Evolutionary conservation across 2,329 filamentous ascomycete species (phyloP).

Genomic region (Atkinsonella hypoxylon): DNA sequence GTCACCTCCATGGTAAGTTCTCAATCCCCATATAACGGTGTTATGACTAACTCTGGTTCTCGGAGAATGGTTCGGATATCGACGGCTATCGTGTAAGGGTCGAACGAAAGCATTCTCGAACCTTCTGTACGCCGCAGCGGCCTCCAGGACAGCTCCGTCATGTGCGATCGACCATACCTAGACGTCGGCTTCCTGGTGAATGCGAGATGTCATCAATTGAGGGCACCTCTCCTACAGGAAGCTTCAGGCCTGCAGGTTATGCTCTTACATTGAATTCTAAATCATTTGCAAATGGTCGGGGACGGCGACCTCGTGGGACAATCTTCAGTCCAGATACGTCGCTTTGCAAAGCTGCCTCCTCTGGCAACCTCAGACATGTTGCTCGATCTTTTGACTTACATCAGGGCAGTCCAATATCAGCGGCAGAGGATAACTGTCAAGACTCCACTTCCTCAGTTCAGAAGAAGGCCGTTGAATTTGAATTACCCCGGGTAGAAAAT

Average conservation of each 20-base stretch:
- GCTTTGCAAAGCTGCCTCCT: slow-evolving; percentile 2
- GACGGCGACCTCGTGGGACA: slow-evolving; percentile 6
- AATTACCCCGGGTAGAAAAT: neutral
- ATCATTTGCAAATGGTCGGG: slow-evolving; percentile 1
- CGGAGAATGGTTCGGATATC: slow-evolving; percentile 21
- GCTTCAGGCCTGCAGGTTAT: neutral
- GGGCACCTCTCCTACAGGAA: slow-evolving; percentile 1
- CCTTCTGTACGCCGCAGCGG: slow-evolving; percentile 11
- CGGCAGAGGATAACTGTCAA: too few relatives aligned
- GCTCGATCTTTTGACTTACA: neutral
- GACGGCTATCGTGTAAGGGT: slow-evolving; percentile 23
- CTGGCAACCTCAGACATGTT: neutral
- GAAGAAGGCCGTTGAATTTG: slow-evolving; percentile 8
- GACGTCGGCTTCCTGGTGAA: neutral
- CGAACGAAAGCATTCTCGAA: slow-evolving; percentile 23
- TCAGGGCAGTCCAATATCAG: neutral
- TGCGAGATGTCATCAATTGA: neutral
- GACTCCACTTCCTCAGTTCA: neutral
- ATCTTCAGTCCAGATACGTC: slow-evolving; percentile 7
- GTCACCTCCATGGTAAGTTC: slow-evolving; percentile 24
- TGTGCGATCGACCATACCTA: slow-evolving; percentile 6
- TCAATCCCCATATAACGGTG: neutral
- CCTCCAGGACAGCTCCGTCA: neutral
- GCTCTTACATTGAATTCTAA: neutral
- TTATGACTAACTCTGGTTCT: slow-evolving; percentile 5